phyloP scores from a whole-genome alignment of 352 stramenopile species.

The Globisporangium canariense region DNA sequence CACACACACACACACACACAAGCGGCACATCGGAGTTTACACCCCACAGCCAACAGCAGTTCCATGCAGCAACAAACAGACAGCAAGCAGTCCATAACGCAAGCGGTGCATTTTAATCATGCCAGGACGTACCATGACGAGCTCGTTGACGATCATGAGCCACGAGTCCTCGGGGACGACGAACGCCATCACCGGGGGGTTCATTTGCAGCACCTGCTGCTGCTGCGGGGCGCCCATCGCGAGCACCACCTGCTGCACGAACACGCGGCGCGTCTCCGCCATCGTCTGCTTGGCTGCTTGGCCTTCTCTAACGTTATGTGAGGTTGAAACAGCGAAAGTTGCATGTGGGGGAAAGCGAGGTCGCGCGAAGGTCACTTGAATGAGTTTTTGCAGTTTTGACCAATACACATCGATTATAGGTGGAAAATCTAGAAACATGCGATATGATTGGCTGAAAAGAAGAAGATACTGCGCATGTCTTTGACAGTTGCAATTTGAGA shows the following conservation, averaged over 20 bases:
- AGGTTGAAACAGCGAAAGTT: neutral
- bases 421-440: too few relatives aligned
- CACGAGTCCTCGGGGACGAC: constrained; percentile 56
- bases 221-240: constrained; percentile 15
- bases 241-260: constrained; percentile 55
- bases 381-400: neutral
- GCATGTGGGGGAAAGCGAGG: neutral
- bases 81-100: too few relatives aligned
- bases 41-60: neutral
- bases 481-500: neutral
- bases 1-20: neutral
- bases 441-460: constrained; percentile 2
- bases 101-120: neutral
- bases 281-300: constrained; percentile 16
- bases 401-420: neutral
- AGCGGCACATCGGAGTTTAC: too few relatives aligned
- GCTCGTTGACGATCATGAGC: constrained; percentile 69
- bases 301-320: neutral
- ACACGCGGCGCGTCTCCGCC: constrained; percentile 58
- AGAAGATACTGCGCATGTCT: neutral
- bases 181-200: constrained; percentile 58
- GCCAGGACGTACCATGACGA: constrained; percentile 54
- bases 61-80: neutral
- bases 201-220: constrained; percentile 27
- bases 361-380: constrained; percentile 2